Conservation (phyloP, 208 protist species). For the Perkinsela sp. region DNA sequence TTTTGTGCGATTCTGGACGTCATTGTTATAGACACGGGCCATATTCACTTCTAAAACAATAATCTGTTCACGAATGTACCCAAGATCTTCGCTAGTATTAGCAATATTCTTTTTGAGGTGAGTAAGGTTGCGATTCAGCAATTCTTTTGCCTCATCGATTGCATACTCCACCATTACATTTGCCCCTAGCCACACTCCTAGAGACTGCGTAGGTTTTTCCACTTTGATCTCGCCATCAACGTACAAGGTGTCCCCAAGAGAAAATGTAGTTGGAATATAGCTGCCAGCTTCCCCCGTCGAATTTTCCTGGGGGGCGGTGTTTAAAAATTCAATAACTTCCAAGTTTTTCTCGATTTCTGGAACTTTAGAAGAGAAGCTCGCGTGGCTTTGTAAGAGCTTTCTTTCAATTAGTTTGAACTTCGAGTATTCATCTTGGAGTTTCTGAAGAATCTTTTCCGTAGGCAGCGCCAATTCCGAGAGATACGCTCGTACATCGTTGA, state of each 20-base stretch:
- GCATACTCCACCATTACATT: slow-evolving; percentile 90
- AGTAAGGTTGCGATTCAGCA: slow-evolving; percentile 60
- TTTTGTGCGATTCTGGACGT: slow-evolving; percentile 33
- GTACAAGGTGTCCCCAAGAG: slow-evolving; percentile 56
- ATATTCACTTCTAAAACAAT: slow-evolving; percentile 80
- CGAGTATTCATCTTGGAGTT: slow-evolving; percentile 52
- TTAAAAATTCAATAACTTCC: slow-evolving; percentile 43
- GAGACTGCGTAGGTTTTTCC: slow-evolving; percentile 17
- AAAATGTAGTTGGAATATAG: slow-evolving; percentile 43
- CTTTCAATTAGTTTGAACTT: slow-evolving; percentile 73
- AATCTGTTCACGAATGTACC: slow-evolving; percentile 78
- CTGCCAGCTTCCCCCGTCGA: slow-evolving; percentile 7
- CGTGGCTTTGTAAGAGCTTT: slow-evolving; percentile 41
- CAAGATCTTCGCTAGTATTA: slow-evolving; percentile 67
- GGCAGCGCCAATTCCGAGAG: slow-evolving; percentile 35
- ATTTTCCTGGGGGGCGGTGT: slow-evolving; percentile 16
- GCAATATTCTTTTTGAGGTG: slow-evolving; percentile 40
- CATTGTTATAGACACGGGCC: slow-evolving; percentile 73
- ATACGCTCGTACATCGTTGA: slow-evolving; percentile 33
- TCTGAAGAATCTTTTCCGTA: slow-evolving; percentile 42
- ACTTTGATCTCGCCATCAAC: slow-evolving; percentile 34
- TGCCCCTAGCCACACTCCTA: slow-evolving; percentile 69
- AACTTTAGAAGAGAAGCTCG: slow-evolving; percentile 51
- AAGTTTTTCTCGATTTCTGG: slow-evolving; percentile 70
- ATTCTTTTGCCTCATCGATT: slow-evolving; percentile 64